Evolutionary conservation across 2,329 filamentous ascomycete genomes (phyloP).

Genomic region (Trichoderma afroharzianum): DNA sequence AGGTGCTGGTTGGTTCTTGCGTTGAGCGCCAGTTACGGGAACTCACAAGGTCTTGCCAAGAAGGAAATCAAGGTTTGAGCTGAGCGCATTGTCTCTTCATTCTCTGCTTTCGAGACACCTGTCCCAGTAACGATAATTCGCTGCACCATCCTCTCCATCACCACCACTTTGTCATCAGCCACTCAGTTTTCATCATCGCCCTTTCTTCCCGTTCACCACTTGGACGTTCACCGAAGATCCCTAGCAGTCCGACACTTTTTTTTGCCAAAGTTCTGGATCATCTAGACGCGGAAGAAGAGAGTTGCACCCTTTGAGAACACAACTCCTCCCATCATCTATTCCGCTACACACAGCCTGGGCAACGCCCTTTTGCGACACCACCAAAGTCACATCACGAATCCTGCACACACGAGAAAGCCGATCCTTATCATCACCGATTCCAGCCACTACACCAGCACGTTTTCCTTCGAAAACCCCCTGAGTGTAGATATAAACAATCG

Average conservation of each 20-base stretch:
- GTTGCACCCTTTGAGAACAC: slow-evolving; percentile 26
- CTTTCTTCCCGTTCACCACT: slow-evolving; percentile 28
- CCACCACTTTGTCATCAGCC: slow-evolving; percentile 20
- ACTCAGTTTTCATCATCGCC: slow-evolving; percentile 34
- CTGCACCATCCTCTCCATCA: slow-evolving; percentile 35
- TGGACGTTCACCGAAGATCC: slow-evolving; percentile 16
- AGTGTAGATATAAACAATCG: slow-evolving; percentile 69
- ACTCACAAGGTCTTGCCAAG: slow-evolving; percentile 11
- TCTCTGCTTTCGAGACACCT: slow-evolving; percentile 37
- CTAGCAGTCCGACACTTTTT: slow-evolving; percentile 21
- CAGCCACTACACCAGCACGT: slow-evolving; percentile 78
- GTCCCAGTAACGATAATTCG: slow-evolving; percentile 34
- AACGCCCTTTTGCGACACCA: slow-evolving; percentile 33
- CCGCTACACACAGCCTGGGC: slow-evolving; percentile 32
- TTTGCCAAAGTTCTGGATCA: slow-evolving; percentile 33
- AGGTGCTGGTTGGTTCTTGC: slow-evolving; percentile 5
- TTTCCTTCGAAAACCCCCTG: slow-evolving; percentile 84
- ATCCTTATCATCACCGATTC: slow-evolving; percentile 33
- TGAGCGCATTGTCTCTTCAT: slow-evolving; percentile 36
- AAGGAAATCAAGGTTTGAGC: slow-evolving; percentile 32
- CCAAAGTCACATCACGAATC: slow-evolving; percentile 37
- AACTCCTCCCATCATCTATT: slow-evolving; percentile 29
- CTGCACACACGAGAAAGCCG: slow-evolving; percentile 39
- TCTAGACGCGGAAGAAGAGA: slow-evolving; percentile 27
- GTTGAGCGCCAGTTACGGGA: neutral